These are phyloP conservation scores for Apiotrichum laibachii DNA, from an alignment of 1,284 basidiomycete species.

Conservation along the genomic window DNA sequence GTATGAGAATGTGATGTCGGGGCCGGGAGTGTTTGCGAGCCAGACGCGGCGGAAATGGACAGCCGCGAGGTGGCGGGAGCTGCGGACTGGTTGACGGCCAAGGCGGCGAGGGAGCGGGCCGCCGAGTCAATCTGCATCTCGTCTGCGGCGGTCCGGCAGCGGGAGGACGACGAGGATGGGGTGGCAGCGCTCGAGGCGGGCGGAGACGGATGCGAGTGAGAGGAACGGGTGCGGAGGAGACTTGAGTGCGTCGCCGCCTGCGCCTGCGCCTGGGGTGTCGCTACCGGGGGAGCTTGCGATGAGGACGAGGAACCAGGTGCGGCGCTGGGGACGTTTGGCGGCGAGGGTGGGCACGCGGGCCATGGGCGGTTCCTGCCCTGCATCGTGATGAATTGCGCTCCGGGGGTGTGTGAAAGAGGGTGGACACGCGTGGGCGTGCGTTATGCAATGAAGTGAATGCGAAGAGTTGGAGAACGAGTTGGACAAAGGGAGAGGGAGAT, in stretches of 20 bases:
- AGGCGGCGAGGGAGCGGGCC: not conserved
- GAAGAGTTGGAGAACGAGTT: no score
- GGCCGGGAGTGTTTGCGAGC: not conserved
- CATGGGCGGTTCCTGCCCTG: not conserved
- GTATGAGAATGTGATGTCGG: not conserved
- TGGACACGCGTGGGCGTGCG: not conserved
- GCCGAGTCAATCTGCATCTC: not conserved
- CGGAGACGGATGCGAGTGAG: conserved; percentile 4
- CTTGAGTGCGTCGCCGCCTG: not conserved
- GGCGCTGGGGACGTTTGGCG: not conserved
- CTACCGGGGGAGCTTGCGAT: not conserved
- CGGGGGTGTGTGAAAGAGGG: not conserved
- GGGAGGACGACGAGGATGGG: not conserved
- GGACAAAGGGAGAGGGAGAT: no score
- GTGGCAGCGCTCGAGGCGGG: conserved; percentile 8
- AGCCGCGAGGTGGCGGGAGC: not conserved
- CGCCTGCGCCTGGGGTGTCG: not conserved
- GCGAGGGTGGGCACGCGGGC: conserved; percentile 3
- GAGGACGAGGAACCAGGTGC: no score
- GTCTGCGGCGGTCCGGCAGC: not conserved
- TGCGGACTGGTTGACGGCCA: not conserved
- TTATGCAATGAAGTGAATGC: no score
- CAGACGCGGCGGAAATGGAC: not conserved
- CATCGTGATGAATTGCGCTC: not conserved
- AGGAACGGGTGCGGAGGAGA: not conserved